phyloP scores from a whole-genome alignment of 1,284 basidiomycete species.

The Hypsizygus ulmarius region DNA sequence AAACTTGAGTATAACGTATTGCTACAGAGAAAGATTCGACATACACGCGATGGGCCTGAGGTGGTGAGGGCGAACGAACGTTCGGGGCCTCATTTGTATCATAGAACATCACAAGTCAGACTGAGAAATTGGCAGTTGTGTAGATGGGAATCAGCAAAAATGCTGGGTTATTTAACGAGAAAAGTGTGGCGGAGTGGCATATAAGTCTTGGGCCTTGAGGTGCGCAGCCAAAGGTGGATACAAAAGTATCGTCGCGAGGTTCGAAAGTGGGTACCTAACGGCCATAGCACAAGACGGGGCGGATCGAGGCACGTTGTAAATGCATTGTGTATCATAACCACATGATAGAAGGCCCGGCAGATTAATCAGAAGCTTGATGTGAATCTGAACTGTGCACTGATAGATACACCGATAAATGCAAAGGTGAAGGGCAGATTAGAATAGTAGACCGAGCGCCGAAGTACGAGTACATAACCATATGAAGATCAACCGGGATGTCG shows the following conservation, averaged over 20 bases:
- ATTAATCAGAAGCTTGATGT: background rate
- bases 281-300: background rate
- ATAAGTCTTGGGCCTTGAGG: constrained; percentile 17
- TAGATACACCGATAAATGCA: no score
- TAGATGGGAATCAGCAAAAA: background rate
- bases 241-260: background rate
- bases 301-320: constrained; percentile 2
- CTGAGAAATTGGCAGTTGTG: background rate
- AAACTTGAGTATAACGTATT: background rate
- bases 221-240: background rate
- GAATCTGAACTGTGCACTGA: background rate
- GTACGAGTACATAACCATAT: no score
- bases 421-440: no score
- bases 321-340: background rate
- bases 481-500: no score
- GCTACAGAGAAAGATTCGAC: background rate
- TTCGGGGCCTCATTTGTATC: constrained; percentile 16
- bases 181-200: background rate
- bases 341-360: background rate
- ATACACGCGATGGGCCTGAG: constrained; percentile 19
- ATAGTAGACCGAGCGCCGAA: no score
- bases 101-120: constrained; percentile 13
- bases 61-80: constrained; percentile 5
- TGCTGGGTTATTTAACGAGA: background rate
- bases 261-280: background rate